A percentile compares a stretch with the other conserved stretches of the same genome.
Conservation (phyloP, 179 eudicot genomes). For the Gypsophila paniculata region DNA sequence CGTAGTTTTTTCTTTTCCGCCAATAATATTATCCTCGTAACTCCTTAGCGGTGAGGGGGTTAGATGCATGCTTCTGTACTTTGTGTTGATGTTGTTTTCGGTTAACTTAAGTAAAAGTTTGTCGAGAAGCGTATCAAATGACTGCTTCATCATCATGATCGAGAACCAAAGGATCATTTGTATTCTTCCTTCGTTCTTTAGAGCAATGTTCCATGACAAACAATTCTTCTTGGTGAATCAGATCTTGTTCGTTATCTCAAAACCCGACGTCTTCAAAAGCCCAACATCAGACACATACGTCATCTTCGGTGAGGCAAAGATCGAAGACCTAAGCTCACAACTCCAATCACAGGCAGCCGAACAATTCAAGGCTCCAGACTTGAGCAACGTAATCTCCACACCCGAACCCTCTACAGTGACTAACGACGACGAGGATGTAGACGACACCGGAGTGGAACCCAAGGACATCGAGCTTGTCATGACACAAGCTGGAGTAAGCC, state of each 20-base stretch:
- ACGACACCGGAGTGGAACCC: constrained; percentile 66
- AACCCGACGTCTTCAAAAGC: constrained; percentile 83
- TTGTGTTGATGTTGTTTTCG: neutral
- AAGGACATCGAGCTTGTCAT: constrained; percentile 77
- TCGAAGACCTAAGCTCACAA: constrained; percentile 77
- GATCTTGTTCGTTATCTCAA: constrained; percentile 72
- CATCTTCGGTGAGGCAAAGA: constrained; percentile 76
- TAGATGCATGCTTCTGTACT: neutral
- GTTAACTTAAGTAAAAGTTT: neutral
- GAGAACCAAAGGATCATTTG: too few species aligned
- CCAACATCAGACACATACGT: constrained; percentile 74
- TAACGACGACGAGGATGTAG: constrained; percentile 75
- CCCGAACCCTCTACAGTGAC: constrained; percentile 49
- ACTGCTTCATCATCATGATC: too few species aligned
- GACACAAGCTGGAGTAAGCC: constrained; percentile 79
- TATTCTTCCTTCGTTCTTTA: too few species aligned
- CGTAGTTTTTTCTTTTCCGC: neutral
- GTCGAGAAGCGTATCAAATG: neutral
- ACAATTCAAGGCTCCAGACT: constrained; percentile 69
- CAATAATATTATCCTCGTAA: neutral
- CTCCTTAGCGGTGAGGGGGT: neutral
- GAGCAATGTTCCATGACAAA: neutral
- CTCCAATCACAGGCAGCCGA: constrained; percentile 77
- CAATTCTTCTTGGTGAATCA: constrained; percentile 20
- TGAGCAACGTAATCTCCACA: constrained; percentile 47